A percentile compares a stretch with the other conserved stretches of the same genome.
Conservation (phyloP, 345 rosid genomes). For the Ceriops tagal region DNA sequence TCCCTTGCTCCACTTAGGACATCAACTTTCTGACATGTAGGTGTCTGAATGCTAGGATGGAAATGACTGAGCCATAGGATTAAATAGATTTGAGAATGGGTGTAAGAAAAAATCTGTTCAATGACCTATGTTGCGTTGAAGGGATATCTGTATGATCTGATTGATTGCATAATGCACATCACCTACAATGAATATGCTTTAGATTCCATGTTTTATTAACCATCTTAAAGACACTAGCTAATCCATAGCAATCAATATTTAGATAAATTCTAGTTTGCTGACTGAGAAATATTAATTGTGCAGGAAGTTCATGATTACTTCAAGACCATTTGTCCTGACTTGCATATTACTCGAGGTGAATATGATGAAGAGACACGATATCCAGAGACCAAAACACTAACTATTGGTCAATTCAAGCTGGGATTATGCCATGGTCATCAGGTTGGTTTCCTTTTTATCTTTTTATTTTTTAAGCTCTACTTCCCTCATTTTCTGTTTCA, state of each 20-base stretch:
- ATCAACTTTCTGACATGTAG: no score
- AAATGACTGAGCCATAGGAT: neutral
- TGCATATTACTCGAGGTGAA: constrained; percentile 83
- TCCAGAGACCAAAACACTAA: constrained; percentile 80
- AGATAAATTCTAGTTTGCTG: neutral
- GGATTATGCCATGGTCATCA: constrained; percentile 96
- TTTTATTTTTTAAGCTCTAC: neutral
- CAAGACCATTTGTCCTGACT: constrained; percentile 83
- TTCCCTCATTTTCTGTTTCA: neutral
- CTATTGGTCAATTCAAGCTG: constrained; percentile 91
- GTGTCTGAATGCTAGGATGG: neutral
- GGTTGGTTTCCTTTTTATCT: constrained; percentile 37
- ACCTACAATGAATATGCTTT: neutral
- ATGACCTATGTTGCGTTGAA: no score
- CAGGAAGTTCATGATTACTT: constrained; percentile 96
- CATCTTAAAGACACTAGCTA: neutral
- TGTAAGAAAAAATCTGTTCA: neutral
- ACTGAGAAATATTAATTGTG: constrained; percentile 2
- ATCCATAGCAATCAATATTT: neutral
- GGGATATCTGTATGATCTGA: no score
- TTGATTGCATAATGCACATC: no score
- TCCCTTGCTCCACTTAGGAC: no score
- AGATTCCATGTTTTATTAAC: neutral
- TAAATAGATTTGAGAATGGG: neutral
- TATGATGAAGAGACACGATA: constrained; percentile 79